Percentiles rank a stretch among this genome's conserved stretches.
These are phyloP conservation scores for Penicillium pulvis DNA, from an alignment of 495 filamentous ascomycete genomes.

Conservation along the genomic window DNA sequence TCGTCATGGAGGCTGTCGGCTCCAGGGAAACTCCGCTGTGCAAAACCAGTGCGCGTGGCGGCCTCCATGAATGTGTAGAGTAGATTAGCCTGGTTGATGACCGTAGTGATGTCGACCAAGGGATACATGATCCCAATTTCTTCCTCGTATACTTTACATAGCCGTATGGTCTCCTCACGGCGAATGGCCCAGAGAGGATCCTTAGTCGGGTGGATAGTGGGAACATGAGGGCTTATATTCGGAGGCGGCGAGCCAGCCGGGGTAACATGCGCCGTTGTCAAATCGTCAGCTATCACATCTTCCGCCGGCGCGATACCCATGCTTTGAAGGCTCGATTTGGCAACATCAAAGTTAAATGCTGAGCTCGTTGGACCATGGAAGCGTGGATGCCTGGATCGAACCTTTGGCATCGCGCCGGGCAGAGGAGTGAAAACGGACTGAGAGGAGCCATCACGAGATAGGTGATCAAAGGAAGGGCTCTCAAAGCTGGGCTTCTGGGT, in stretches of 20 bases:
- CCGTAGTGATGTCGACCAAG: conserved; percentile 67
- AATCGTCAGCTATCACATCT: conserved; percentile 59
- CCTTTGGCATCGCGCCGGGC: conserved; percentile 34
- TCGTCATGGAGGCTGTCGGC: conserved; percentile 68
- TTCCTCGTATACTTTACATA: conserved; percentile 76
- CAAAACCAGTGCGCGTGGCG: conserved; percentile 58
- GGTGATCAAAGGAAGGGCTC: conserved; percentile 39
- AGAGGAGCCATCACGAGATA: conserved; percentile 44
- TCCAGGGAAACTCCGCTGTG: conserved; percentile 54
- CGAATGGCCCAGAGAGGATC: conserved; percentile 78
- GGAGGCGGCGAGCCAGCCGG: conserved; percentile 54
- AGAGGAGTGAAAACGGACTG: conserved; percentile 39
- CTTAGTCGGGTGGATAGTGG: conserved; percentile 46
- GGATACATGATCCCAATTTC: conserved; percentile 89
- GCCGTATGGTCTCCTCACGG: conserved; percentile 69
- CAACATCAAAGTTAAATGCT: conserved; percentile 82
- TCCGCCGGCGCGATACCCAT: conserved; percentile 74
- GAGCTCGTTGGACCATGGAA: conserved; percentile 88
- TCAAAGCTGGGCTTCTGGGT: conserved; percentile 39
- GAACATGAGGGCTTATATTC: conserved; percentile 41
- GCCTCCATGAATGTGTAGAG: conserved; percentile 74
- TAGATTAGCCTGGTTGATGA: conserved; percentile 63
- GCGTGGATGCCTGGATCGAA: conserved; percentile 55
- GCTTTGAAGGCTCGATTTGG: conserved; percentile 80
- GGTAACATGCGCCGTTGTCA: conserved; percentile 51